Base-by-base conservation (phyloP, 2,329 filamentous ascomycete species). In the Fonsecaea multimorphosa region DNA sequence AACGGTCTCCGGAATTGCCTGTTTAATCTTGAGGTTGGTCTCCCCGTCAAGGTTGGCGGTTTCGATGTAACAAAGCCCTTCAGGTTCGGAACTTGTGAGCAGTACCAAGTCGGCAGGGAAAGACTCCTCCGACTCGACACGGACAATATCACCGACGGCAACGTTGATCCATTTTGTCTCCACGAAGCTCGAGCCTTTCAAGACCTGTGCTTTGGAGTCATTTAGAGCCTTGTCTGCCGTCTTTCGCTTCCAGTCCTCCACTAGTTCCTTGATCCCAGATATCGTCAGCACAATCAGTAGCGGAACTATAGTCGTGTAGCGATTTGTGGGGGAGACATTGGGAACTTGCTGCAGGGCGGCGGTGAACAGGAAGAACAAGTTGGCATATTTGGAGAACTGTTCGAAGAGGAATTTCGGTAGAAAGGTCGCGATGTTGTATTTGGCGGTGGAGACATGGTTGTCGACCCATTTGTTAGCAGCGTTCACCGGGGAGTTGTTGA, bases 331-430 rank as follows among this genome's bases (percentile, higher is more conserved):
- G 36, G 93, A 97, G 68, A 99, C 89, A 71, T 91, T 89, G 24
- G 95, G 95, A 68, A 99, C 97, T 78, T 99, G 95, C 81, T 99
- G 95, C 53, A 99, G 82, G 46, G 87, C 89, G 16, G 95, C 93
- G 40, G 95, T 99, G 79, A 99, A 98, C 77, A 99, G 86, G 90
- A 99, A 99, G 84, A 99, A 99, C 75, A 99, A 80, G 80, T 99
- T 99, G 83, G 95, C 95, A 79, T 97, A 97, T 83, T 97, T 99
- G 68, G 93, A 97, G 81, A 99, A 99, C 77, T 99, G 95, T 78
- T 99, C 95, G 78, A 94, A 93, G 63, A 99, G 84, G 80, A 99
- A 99, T 79, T 99, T 99, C 58, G 95, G 95, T 19, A 98, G 76
- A 78, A 99, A 99, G 22, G 93, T 97, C 61, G 91, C 84, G 75